Base-by-base conservation (phyloP, 805 yeast genomes). In the Kuraishia capsulata region DNA sequence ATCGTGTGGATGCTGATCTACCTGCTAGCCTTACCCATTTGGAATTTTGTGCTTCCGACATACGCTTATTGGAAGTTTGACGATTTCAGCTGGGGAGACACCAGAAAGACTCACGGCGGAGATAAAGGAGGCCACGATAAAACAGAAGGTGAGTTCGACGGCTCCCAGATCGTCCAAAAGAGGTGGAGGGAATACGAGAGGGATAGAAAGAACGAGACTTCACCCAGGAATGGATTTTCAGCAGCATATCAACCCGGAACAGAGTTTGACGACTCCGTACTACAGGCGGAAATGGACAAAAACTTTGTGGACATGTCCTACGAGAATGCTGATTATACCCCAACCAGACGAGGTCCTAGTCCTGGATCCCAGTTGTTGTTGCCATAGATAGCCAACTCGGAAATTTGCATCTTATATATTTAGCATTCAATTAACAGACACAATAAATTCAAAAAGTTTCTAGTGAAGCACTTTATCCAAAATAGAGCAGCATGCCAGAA, bases 51-150 rank as follows among this genome's bases (percentile, higher is more conserved):
- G 4, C 67, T 89, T 35, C 97, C 97, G 2, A 53, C 78, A 10
- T 87, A 89, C 59, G 82, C 96, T 0, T 88, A 70, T 57, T 89
- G 97, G 97, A 87, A 87, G 53, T 87, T 88, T 61, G 97, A 89
- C 60, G 96, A 89, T 56, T 89, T 89, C 61, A 78, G 88, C 56
- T 89, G 97, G 97, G 96, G 97, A 54, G 95, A 86, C 42, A 89
- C 96, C 2, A 72, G 96, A 66, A 71, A 79, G n/a, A 76, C 87
- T 36, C 72, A 73, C 20, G 81, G 78, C 18, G 87, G 76, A 9
- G 85, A 74, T 31, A 76, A 79, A 49, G 76, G 72, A 18, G 76
- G 67, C 14, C 92, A 85, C 54, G 82, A 76, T 33, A 83, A 69
- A 19, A 69, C 49, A 18, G 83, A 74, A 33, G 97, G 97, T 49